Conservation (phyloP, 2,329 filamentous ascomycete genomes). For the Aspergillus sp. region DNA sequence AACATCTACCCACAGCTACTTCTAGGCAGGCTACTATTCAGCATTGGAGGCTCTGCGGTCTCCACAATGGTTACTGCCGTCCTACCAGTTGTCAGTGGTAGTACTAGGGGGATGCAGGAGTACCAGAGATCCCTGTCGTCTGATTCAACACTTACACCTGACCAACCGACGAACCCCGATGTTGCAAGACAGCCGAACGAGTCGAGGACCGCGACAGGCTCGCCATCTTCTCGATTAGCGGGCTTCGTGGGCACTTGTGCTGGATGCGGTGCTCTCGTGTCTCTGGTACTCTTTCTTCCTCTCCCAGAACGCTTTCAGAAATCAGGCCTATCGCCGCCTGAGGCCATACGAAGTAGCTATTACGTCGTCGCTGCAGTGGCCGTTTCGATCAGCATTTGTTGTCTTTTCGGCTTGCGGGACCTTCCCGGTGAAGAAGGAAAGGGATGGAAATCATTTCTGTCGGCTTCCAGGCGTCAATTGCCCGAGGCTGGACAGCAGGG, state of each 20-base stretch:
- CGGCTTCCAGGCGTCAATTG: conserved; percentile 1
- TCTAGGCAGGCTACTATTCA: conserved; percentile 78
- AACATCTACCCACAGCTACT: conserved; percentile 87
- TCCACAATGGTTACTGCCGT: conserved; percentile 98
- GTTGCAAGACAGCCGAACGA: conserved; percentile 3
- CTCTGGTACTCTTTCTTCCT: conserved; percentile 74
- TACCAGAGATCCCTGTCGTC: conserved; percentile 50
- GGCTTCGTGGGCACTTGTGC: conserved; percentile 90
- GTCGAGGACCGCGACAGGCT: conserved; percentile 11
- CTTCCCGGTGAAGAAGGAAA: conserved; percentile 70
- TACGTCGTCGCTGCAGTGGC: conserved; percentile 75
- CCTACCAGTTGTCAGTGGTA: conserved; percentile 61
- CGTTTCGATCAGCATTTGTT: conserved; percentile 64
- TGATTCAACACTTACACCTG: conserved; percentile 54
- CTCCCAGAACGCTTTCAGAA: conserved; percentile 74
- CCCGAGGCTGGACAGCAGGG: background rate
- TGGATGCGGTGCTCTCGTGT: conserved; percentile 81
- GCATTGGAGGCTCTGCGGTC: conserved; percentile 82
- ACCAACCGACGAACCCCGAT: conserved; percentile 22
- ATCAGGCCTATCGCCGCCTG: conserved; percentile 62
- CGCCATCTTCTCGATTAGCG: conserved; percentile 60
- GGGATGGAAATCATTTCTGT: conserved; percentile 54
- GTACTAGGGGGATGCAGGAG: conserved; percentile 33
- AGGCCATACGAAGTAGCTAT: conserved; percentile 76
- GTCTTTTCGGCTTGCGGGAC: conserved; percentile 67